Base-by-base conservation (phyloP, 441 rosid genomes). In the Brassica hybrid region DNA sequence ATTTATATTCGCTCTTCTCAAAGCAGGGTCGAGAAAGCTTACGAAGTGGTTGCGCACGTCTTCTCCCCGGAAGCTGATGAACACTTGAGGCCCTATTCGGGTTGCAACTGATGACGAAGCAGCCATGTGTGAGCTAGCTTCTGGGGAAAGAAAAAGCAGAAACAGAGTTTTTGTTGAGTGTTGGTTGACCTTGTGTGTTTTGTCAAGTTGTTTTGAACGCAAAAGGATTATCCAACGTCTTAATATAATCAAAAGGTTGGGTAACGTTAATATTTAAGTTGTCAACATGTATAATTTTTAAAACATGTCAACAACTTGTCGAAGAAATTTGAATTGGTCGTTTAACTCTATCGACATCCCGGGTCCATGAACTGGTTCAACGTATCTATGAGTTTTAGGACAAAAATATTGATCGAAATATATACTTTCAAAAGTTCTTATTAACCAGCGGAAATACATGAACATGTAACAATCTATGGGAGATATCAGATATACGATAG, bases 11-110 rank as follows among this genome's bases (percentile, higher is more conserved):
- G 50, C 71, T 6, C 3, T 17, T 52, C 11, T 54, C 65, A 73
- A n/a, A 43, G 19, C 36, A 63, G 3, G 48, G 18, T 0, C 14
- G 3, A 73, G 76, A 64, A 19, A 38, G 66, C 43, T 23, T 23
- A 74, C 0, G 56, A 74, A 74, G 72, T 65, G 2, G 4, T 3
- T 65, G 9, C 77, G 57, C n/a, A 74, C 36, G 13, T 74, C 72
- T 38, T 6, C 14, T 38, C 77, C 65, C 0, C 72, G 65, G 43
- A 74, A 74, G 38, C 11, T 21, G 27, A 74, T 74, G 66, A 65
- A 74, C 25, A 74, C 72, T 65, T 74, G 65, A 30, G 76, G 76
- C 38, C 38, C 38, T 34, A 34, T 34, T 34, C 10, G 38, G 8
- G 38, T 34, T 34, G 38, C 38, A 34, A 2, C 11, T 2, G 58